phyloP scores from a whole-genome alignment of 805 yeast species.

The Metschnikowia orientalis region DNA sequence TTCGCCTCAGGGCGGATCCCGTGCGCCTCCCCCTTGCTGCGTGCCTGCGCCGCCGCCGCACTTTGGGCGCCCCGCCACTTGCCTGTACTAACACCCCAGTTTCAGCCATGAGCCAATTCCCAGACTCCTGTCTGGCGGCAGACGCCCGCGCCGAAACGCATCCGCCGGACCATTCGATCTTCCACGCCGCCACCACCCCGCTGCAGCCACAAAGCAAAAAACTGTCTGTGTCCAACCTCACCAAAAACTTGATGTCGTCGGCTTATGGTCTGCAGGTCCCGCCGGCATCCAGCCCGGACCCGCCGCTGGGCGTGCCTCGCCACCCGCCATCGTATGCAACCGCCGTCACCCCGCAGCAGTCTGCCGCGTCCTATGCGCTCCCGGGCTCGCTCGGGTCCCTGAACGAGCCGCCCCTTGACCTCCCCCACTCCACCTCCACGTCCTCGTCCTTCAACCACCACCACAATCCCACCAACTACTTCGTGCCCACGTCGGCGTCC shows the following conservation, averaged over 20 bases:
- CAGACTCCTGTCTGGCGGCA: conserved; percentile 9
- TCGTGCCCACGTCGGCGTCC: conserved; percentile 5
- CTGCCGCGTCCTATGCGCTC: conserved; percentile 6
- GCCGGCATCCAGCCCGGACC: conserved; percentile 10
- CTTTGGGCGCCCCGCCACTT: neutral
- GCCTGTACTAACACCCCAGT: conserved; percentile 2
- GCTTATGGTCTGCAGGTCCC: conserved; percentile 2
- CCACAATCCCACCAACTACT: conserved; percentile 4
- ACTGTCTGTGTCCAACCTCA: conserved; percentile 29
- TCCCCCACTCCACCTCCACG: conserved; percentile 8
- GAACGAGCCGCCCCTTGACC: conserved; percentile 7
- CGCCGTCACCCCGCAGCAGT: conserved; percentile 12
- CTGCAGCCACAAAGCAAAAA: conserved; percentile 9
- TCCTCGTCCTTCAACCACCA: conserved; percentile 11
- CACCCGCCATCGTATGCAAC: conserved; percentile 20
- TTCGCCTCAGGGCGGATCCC: too few species aligned
- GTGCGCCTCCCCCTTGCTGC: too few species aligned
- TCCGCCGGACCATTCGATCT: conserved; percentile 3
- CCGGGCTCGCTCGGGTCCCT: conserved; percentile 11
- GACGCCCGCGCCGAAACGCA: conserved; percentile 9
- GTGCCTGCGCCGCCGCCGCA: neutral
- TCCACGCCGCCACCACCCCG: conserved; percentile 1
- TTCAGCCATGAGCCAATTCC: conserved; percentile 11
- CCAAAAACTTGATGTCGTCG: conserved; percentile 29
- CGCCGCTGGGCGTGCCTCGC: conserved; percentile 9